Base-by-base conservation (phyloP, 345 rosid species). In the Aquilaria yunnanensis region DNA sequence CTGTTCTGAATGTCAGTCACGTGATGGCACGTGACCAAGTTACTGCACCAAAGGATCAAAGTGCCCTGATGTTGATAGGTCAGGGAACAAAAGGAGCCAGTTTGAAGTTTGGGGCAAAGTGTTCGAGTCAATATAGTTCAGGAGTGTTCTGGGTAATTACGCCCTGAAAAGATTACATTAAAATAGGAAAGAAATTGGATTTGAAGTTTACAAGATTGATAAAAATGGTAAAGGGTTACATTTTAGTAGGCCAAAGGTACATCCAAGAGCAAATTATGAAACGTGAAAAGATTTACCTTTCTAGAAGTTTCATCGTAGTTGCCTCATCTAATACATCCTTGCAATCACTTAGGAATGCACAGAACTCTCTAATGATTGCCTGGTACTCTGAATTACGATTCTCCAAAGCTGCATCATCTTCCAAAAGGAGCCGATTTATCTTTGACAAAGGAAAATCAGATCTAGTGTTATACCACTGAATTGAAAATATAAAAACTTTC, bases 271-370 rank as follows among this genome's bases (percentile, higher is more conserved):
- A 1, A 50, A 10, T 9, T 32, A 52, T 3, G 51, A 45, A 65
- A 63, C 56, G 54, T 30, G 43, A 46, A 10, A 55, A 16, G 41
- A 32, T 71, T 23, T 82, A 94, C 99, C 99, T 85, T 75, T 94
- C 97, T 69, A 91, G 77, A 72, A 94, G 90, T 81, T 69, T 91
- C 99, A 94, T 91, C 51, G 99, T 88, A 49, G 99, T 94, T 77
- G 90, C 86, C 86, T 94, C 97, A 79, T 91, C 97, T 76, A 94
- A 84, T 47, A 91, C 99, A 79, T 90, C 93, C 76, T 88, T 88
- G 84, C 87, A 77, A 75, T 94, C 99, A 64, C 97, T 75, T 63
- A 91, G 87, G 80, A 94, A 94, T 68, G 97, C 99, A 78, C 96
- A 81, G 34, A 88, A 94, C 70, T 94, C 96, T 77, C 66, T 86